Evolutionary conservation across 371 early-diverging fungal genomes (phyloP), one percentile per base, ranked within the genome.

Genomic region (Phascolomyces articulosus): DNA sequence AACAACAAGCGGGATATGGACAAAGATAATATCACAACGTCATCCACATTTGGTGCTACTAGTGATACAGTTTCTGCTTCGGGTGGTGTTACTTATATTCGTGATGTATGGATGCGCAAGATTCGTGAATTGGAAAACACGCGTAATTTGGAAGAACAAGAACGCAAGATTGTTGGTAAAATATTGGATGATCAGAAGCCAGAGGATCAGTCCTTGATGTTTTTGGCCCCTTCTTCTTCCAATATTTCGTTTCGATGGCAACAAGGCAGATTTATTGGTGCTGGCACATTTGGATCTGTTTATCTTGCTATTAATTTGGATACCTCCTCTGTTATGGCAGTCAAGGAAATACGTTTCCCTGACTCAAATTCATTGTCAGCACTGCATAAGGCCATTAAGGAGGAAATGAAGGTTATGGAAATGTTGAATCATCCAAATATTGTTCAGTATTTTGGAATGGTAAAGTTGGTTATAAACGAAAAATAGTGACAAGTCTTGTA

Each of bases 381-480:
- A 4, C 67, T 93, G 23, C 87, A 92, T 70, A 87, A 87, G 58
- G 86, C 90, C 7, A 92, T 95, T 63, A 88, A 87, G 67, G 94
- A 94, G 47, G 96, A 96, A 74, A 94, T 96, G 96, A 87, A 86
- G 40, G 93, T 96, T 11, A 90, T 96, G 92, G 90, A 93, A 64
- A 88, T 91, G 86, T 80, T 96, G 51, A 78, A 91, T 68, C 94
- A 96, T 65, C 90, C 90, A n/a, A 94, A 96, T 73, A 93, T 95
- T 68, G 93, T 96, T 26, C 87, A 90, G 59, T 96, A 96, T 69
- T 93, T 85, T 68, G 95, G 95, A 20, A 92, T 94, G 73, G 80
- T 79, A 79, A n/a, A 34, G 34, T 34, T 34, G 34, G 9, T 34
- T n/a, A n/a, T n/a, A n/a, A n/a, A n/a, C n/a, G n/a, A n/a, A n/a